A percentile compares a stretch with the other conserved stretches of the same genome.
Evolutionary conservation across 805 yeast species (phyloP).

Genomic region (Ogataea philodendri): DNA sequence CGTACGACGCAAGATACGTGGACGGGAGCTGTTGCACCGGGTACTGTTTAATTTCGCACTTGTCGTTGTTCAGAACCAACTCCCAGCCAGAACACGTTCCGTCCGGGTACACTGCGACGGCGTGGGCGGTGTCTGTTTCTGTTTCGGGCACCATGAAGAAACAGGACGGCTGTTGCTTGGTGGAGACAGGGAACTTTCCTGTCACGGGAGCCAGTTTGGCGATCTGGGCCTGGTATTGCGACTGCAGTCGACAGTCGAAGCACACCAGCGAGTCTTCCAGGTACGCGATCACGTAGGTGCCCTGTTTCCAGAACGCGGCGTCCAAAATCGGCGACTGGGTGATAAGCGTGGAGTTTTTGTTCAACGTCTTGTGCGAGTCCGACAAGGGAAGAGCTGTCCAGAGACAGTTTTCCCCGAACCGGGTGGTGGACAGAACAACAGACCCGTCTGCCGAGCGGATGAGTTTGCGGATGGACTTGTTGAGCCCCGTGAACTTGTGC

Average conservation of each 20-base stretch:
- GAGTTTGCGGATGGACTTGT: slow-evolving; percentile 69
- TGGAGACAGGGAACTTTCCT: slow-evolving; percentile 10
- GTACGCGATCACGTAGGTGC: slow-evolving; percentile 44
- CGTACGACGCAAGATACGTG: slow-evolving; percentile 40
- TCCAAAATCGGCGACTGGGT: slow-evolving; percentile 46
- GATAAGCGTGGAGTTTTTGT: slow-evolving; percentile 36
- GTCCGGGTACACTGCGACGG: slow-evolving; percentile 49
- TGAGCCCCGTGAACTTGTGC: slow-evolving; percentile 79
- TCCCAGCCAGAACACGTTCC: slow-evolving; percentile 42
- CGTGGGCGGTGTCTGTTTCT: slow-evolving; percentile 35
- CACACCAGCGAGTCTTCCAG: slow-evolving; percentile 46
- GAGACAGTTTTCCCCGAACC: slow-evolving; percentile 60
- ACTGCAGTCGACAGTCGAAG: slow-evolving; percentile 55
- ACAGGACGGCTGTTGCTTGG: slow-evolving; percentile 22
- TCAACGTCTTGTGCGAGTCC: slow-evolving; percentile 29
- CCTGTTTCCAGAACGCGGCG: slow-evolving; percentile 50
- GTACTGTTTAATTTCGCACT: slow-evolving; percentile 30
- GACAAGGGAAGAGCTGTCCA: slow-evolving; percentile 49
- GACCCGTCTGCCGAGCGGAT: slow-evolving; percentile 66
- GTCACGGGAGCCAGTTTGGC: slow-evolving; percentile 30
- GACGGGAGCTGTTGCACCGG: slow-evolving; percentile 31
- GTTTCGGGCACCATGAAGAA: slow-evolving; percentile 39
- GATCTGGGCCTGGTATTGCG: slow-evolving; percentile 14
- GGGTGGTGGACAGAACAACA: slow-evolving; percentile 54
- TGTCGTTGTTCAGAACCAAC: slow-evolving; percentile 28